Evolutionary conservation across 345 rosid genomes (phyloP), one percentile per base, ranked within the genome.

Genomic region (Linum tenue): DNA sequence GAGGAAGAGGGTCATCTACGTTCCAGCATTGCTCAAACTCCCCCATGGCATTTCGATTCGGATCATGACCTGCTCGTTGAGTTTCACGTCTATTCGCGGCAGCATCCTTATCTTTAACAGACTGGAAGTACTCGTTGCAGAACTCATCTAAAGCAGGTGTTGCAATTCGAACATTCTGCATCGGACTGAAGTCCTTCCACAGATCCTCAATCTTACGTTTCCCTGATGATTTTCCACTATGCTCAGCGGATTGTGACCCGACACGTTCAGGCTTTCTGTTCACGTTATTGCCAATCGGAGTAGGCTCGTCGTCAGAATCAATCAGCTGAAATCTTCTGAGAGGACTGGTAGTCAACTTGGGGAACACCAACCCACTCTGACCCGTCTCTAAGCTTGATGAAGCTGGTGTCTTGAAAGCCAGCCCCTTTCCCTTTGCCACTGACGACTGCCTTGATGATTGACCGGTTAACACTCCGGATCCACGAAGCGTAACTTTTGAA

Each of bases 91-190:
- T 79, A 68, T 60, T 79, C 31, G 31, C 31, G 50, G 79, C 37
- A 59, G 72, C 62, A 64, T 63, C 69, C 72, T 64, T 78, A 62
- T 69, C 39, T 75, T 81, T 77, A 59, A 67, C 53, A 59, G 95
- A 78, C 71, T 72, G 82, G 67, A 83, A 88, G 78, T 90, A 88
- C 71, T 94, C 97, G 65, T 84, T 67, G 66, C 88, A 90, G 55
- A 94, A 66, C 75, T 84, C 89, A 80, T 94, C 97, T 50, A 88
- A 70, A 70, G 82, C 92, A 63, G 97, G 96, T 63, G 97, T 94
- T 57, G 82, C 72, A 60, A 87, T 68, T 50, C 67, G 75, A 67
- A 73, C 75, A 70, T 66, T 70, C 67, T 79, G 77, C 31, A 59
- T 43, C 31, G 85, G 81, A 81, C 72, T 59, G 72, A 94, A 84